Evolutionary conservation across 768 basidiomycete genomes (phyloP).

Genomic region (Lentinula detonsa): DNA sequence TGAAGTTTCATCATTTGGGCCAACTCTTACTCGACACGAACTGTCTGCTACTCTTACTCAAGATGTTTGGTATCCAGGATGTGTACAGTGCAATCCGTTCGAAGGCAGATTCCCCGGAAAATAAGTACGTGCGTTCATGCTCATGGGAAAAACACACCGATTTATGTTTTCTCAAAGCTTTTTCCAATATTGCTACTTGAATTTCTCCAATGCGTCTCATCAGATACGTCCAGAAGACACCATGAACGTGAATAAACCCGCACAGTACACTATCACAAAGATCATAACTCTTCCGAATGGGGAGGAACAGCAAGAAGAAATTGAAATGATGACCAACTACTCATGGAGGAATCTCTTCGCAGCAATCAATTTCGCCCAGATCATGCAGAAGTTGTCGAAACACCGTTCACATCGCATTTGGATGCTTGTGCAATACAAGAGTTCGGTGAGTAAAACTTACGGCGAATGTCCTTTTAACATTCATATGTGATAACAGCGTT

Average conservation of each 20-base stretch:
- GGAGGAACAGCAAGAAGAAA: slow-evolving; percentile 74
- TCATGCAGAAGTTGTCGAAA: slow-evolving; percentile 97
- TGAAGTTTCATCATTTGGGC: slow-evolving; percentile 99
- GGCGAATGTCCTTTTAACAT: background rate
- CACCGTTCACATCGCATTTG: slow-evolving; percentile 90
- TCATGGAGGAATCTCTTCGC: slow-evolving; percentile 98
- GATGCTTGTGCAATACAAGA: slow-evolving; percentile 97
- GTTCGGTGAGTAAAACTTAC: slow-evolving; percentile 60
- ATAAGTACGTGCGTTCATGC: slow-evolving; percentile 49
- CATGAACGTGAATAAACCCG: slow-evolving; percentile 53
- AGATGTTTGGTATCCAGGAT: slow-evolving; percentile 98
- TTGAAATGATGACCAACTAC: slow-evolving; percentile 90
- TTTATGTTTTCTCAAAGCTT: slow-evolving; percentile 50
- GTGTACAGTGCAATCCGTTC: slow-evolving; percentile 78
- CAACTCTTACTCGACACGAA: slow-evolving; percentile 94
- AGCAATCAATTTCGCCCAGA: slow-evolving; percentile 94
- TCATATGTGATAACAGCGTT: slow-evolving; percentile 10
- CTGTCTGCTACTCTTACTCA: slow-evolving; percentile 85
- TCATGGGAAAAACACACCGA: background rate
- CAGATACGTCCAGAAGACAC: slow-evolving; percentile 57
- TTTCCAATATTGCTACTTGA: slow-evolving; percentile 87
- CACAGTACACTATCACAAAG: slow-evolving; percentile 54
- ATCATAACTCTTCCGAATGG: slow-evolving; percentile 63
- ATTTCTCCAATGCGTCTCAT: slow-evolving; percentile 65
- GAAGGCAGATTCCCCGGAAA: slow-evolving; percentile 81